These are phyloP conservation scores for Nematocida sp. DNA, from an alignment of 371 early-diverging fungal species.

Conservation along the genomic window DNA sequence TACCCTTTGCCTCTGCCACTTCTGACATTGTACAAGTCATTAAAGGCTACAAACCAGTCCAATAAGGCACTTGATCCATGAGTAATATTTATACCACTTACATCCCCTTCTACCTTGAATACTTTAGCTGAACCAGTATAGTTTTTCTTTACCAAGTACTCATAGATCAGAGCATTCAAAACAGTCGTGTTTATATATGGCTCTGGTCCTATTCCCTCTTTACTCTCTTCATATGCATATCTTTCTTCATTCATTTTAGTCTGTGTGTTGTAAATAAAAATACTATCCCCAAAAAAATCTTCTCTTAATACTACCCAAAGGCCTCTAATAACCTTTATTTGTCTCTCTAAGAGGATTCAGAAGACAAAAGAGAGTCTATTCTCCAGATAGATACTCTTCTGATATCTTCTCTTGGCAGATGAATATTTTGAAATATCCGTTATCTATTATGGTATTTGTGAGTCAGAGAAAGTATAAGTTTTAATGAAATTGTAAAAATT, in stretches of 20 bases:
- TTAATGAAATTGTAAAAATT: too few relatives aligned
- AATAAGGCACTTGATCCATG: conserved; percentile 51
- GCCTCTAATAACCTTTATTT: too few relatives aligned
- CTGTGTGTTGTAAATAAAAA: conserved; percentile 43
- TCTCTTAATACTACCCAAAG: too few relatives aligned
- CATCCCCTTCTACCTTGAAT: conserved; percentile 56
- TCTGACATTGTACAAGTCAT: conserved; percentile 62
- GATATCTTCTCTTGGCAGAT: neutral
- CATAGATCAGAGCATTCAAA: conserved; percentile 59
- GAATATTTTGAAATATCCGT: neutral
- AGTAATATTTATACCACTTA: conserved; percentile 44
- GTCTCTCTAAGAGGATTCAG: too few relatives aligned
- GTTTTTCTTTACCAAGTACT: conserved; percentile 60
- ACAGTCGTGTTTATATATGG: conserved; percentile 46
- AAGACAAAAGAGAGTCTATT: too few relatives aligned
- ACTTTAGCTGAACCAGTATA: conserved; percentile 56
- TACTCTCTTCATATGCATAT: conserved; percentile 15
- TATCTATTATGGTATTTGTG: too few relatives aligned
- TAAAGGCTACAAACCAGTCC: conserved; percentile 63
- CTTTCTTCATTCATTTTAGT: conserved; percentile 47
- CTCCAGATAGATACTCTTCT: conserved; percentile 6
- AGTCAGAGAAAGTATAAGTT: too few relatives aligned
- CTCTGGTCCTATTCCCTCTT: conserved; percentile 11
- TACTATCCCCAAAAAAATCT: conserved; percentile 14
- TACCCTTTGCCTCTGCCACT: conserved; percentile 39